phyloP scores from a whole-genome alignment of 1,284 basidiomycete species.

The Ustilago cynodontis region DNA sequence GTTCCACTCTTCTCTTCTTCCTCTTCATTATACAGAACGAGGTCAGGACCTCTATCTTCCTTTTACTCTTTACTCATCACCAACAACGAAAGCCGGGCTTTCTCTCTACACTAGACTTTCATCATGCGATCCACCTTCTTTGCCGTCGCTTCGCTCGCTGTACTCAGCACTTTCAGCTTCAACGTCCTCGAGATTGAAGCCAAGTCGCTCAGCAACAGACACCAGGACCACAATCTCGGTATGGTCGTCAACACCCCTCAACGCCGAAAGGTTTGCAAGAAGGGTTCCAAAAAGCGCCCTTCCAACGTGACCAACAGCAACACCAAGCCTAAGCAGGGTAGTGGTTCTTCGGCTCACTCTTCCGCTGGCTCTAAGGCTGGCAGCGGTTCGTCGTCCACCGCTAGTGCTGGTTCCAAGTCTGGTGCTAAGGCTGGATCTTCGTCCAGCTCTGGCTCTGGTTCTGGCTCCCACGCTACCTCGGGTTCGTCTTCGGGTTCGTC shows the following conservation, averaged over 20 bases:
- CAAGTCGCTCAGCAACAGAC: conserved; percentile 49
- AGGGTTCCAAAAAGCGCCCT: conserved; percentile 22
- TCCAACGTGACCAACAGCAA: conserved; percentile 8
- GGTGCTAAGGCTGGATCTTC: conserved; percentile 13
- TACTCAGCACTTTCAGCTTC: conserved; percentile 38
- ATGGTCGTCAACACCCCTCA: conserved; percentile 3
- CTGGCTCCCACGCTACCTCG: background rate
- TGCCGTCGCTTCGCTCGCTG: conserved; percentile 37
- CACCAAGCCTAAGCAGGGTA: conserved; percentile 7
- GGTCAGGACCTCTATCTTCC: conserved; percentile 25
- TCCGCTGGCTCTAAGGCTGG: conserved; percentile 3
- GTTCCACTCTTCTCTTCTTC: conserved; percentile 28
- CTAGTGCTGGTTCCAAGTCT: background rate
- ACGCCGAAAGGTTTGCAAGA: conserved; percentile 25
- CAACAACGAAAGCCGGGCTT: conserved; percentile 21
- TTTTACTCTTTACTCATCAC: background rate
- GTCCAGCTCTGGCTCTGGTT: conserved; percentile 7
- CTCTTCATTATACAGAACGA: conserved; percentile 2
- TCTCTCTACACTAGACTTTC: background rate
- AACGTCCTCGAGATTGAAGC: conserved; percentile 33
- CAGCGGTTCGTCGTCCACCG: background rate
- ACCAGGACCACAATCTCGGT: conserved; percentile 17
- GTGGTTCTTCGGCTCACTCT: background rate
- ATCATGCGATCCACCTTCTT: conserved; percentile 38
- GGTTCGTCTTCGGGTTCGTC: conserved; percentile 10